Evolutionary conservation across 805 yeast genomes (phyloP).

Genomic region (Yamadazyma sp.): DNA sequence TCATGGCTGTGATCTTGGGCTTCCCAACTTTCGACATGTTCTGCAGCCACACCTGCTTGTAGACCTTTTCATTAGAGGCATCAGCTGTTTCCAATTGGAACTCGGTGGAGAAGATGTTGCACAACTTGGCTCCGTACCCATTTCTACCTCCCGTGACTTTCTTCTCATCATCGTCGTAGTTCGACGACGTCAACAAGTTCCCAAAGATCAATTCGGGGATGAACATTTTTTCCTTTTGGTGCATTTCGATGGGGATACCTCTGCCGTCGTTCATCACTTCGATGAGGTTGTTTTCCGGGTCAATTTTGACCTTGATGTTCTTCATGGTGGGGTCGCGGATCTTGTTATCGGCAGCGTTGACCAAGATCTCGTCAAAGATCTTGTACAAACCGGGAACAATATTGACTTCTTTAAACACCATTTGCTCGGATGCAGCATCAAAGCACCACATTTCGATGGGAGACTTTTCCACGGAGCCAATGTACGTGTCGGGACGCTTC

Average conservation of each 20-base stretch:
- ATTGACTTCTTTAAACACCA: conserved; percentile 58
- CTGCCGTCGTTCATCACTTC: conserved; percentile 88
- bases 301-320: conserved; percentile 77
- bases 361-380: conserved; percentile 94
- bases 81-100: conserved; percentile 91
- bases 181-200: conserved; percentile 88
- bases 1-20: conserved; percentile 65
- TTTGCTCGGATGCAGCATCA: conserved; percentile 47
- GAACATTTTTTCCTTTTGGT: conserved; percentile 84
- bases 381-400: conserved; percentile 96
- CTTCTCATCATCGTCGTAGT: conserved; percentile 92
- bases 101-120: conserved; percentile 91
- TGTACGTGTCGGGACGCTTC: conserved; percentile 96
- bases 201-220: conserved; percentile 97
- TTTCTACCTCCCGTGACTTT: conserved; percentile 98
- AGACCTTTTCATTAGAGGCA: conserved; percentile 55
- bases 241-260: conserved; percentile 95
- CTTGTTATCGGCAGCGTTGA: conserved; percentile 98
- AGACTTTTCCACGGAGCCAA: conserved; percentile 88
- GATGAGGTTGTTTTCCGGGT: conserved; percentile 70
- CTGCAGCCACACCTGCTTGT: conserved; percentile 80
- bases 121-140: conserved; percentile 96
- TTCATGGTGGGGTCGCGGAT: conserved; percentile 92
- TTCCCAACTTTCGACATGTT: conserved; percentile 80
- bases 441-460: conserved; percentile 83